A percentile compares a stretch with the other conserved stretches of the same genome.
Evolutionary conservation across 257 asterid genomes (phyloP).

Genomic region (Knoxia roxburghii): DNA sequence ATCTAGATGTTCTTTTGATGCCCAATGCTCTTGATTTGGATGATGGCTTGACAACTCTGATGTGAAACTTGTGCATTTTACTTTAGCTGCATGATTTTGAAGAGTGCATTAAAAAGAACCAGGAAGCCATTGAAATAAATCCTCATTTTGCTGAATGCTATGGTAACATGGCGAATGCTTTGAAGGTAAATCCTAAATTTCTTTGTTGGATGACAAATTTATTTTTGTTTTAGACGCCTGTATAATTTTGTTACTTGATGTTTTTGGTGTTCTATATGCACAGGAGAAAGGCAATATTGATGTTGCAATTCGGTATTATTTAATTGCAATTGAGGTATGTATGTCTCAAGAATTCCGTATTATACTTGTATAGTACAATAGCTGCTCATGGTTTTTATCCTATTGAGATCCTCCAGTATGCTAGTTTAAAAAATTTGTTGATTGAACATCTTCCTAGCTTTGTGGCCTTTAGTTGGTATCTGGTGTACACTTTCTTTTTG

Average conservation of each 20-base stretch:
- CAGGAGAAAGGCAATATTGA: conserved; percentile 99
- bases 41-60: conserved; percentile 16
- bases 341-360: conserved; percentile 7
- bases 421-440: background rate
- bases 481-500: background rate
- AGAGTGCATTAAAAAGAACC: conserved; percentile 80
- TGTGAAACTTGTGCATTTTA: conserved; percentile 15
- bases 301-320: conserved; percentile 87
- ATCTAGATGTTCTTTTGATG: background rate
- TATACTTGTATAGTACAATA: background rate
- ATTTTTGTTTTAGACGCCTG: background rate
- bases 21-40: conserved; percentile 2
- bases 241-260: background rate
- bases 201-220: background rate
- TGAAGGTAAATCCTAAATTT: conserved; percentile 54
- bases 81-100: conserved; percentile 87
- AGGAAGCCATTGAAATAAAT: conserved; percentile 84
- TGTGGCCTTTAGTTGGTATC: background rate
- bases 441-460: too few species aligned
- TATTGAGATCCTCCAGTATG: background rate
- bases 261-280: conserved; percentile 12
- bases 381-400: background rate
- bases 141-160: conserved; percentile 98
- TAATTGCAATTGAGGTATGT: conserved; percentile 93
- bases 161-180: conserved; percentile 99